Base-by-base conservation (phyloP, 2,329 filamentous ascomycete genomes). In the Neonectria magnoliae region DNA sequence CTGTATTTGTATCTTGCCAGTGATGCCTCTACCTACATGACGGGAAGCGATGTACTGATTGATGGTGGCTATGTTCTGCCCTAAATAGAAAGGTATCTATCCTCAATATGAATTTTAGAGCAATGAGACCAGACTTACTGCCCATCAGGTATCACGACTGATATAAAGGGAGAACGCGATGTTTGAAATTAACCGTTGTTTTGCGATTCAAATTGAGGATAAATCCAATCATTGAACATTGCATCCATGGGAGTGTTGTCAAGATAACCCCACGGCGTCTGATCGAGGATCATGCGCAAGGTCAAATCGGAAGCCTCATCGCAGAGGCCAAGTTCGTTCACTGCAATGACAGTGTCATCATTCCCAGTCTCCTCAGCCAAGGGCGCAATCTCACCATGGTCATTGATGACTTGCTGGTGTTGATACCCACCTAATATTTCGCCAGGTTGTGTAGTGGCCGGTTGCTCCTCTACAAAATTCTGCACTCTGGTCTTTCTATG, bases 1-100 rank as follows among this genome's bases (percentile, higher is more conserved):
- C 75, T 84, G 29, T 86, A 85, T 68, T 76, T 86, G 57, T 85
- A 85, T 72, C 75, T 85, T 44, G 81, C 80, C 25, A 84, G 81
- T 41, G 81, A 84, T 62, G 83, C 84, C 1, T 81, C 78, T 20
- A 82, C 80, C 6, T 86, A 85, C 72, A 84, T 81, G 71, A 86
- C 84, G 13, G 84, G 84, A 51, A 79, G 80, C 54, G 84, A 86
- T 68, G 69, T 85, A 22, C 60, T 85, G 41, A 82, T 85, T 64
- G 83, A 85, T 47, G 78, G 78, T 14, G 78, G 78, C 0, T 79
- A 79, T 25, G 75, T 65, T n/a, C 47, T 75, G 36, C 71, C 73
- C 1, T 75, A 57, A 20, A 45, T 38, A 22, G 42, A 36, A 42
- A 27, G 29, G 5, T 2, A 38, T 14, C 3, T 14, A 16, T 29